Evolutionary conservation across 2,329 filamentous ascomycete genomes (phyloP).

Genomic region (Aspergillus brasiliensis): DNA sequence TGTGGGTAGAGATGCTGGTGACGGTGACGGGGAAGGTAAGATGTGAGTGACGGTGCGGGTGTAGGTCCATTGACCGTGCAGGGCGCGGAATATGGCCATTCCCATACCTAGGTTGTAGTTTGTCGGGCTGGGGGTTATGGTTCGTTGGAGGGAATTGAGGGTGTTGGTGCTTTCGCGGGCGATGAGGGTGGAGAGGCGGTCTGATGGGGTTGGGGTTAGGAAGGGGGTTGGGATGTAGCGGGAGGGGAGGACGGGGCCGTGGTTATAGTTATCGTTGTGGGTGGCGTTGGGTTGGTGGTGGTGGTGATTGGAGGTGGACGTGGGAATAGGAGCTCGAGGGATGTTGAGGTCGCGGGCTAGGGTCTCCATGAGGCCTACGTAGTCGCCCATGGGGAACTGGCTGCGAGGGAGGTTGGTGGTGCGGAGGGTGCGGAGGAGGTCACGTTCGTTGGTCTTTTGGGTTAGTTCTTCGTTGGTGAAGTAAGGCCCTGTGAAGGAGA

Average conservation of each 20-base stretch:
- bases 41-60: constrained; percentile 41
- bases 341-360: constrained; percentile 64
- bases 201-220: not conserved
- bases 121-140: constrained; percentile 30
- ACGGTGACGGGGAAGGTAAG: not conserved
- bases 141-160: constrained; percentile 47
- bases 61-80: constrained; percentile 71
- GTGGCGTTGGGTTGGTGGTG: not conserved
- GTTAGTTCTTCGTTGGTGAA: constrained; percentile 22
- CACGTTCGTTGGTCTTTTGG: constrained; percentile 25
- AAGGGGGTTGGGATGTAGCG: constrained; percentile 34
- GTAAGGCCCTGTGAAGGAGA: not conserved
- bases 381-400: constrained; percentile 85
- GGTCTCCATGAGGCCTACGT: constrained; percentile 72
- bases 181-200: not conserved
- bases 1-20: not conserved
- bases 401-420: constrained; percentile 40
- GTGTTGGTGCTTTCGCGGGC: not conserved
- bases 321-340: constrained; percentile 39
- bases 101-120: constrained; percentile 56
- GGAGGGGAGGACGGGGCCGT: constrained; percentile 55
- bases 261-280: constrained; percentile 29
- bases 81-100: constrained; percentile 67
- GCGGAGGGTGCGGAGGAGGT: constrained; percentile 28
- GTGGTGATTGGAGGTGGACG: constrained; percentile 5